These are phyloP conservation scores for Saxophila tyrrhenica DNA, from an alignment of 495 filamentous ascomycete species.

Conservation along the genomic window DNA sequence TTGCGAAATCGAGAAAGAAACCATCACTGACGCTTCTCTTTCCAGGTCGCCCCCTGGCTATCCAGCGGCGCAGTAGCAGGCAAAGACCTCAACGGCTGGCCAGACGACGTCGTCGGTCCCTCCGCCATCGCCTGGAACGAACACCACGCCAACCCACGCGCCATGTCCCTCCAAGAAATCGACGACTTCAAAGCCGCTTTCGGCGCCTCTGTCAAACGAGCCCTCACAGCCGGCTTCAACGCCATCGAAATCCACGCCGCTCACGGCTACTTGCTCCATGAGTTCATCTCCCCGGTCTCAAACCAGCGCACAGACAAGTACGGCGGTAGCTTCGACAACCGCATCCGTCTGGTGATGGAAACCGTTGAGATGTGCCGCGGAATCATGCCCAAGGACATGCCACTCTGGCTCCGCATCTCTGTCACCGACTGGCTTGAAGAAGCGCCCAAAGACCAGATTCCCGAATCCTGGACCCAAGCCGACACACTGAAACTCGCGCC, in stretches of 20 bases:
- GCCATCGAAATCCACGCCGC: conserved; percentile 47
- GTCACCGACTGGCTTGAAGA: conserved; percentile 38
- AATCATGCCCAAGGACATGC: conserved; percentile 21
- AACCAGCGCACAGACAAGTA: conserved; percentile 36
- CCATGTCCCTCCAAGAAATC: conserved; percentile 47
- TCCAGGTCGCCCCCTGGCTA: conserved; percentile 51
- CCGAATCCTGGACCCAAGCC: conserved; percentile 44
- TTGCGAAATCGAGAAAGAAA: too few species aligned
- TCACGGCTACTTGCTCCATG: conserved; percentile 34
- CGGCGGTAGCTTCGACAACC: conserved; percentile 34
- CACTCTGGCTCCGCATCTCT: conserved; percentile 31
- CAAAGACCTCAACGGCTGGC: conserved; percentile 50
- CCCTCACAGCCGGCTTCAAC: conserved; percentile 46
- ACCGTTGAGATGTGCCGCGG: conserved; percentile 21
- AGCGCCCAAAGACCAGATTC: conserved; percentile 27
- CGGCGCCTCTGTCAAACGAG: conserved; percentile 42
- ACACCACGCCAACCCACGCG: conserved; percentile 40
- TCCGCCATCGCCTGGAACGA: conserved; percentile 44
- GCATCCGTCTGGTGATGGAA: conserved; percentile 30
- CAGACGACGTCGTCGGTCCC: conserved; percentile 45
- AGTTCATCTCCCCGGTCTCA: conserved; percentile 29
- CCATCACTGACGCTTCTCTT: too few species aligned
- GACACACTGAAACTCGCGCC: conserved; percentile 45
- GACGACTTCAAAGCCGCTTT: conserved; percentile 45
- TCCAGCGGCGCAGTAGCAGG: conserved; percentile 37